Evolutionary conservation across 306 rosid species (phyloP), one percentile per base, ranked within the genome.

Genomic region (Medicago lupulina): DNA sequence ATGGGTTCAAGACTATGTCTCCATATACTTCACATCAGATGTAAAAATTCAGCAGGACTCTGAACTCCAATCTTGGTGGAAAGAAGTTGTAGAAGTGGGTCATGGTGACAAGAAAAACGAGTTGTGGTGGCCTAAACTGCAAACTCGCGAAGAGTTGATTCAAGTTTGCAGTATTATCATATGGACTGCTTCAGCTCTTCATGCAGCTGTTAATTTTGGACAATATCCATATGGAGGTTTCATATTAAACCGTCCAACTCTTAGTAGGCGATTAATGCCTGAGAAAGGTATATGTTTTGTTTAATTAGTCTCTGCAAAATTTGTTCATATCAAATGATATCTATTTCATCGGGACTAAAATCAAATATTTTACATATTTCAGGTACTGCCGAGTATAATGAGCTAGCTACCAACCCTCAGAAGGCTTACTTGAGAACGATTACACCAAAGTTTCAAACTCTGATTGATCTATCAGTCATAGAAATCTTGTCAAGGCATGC

Each of bases 61-160:
- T 1, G 94, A 92, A 51, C 92, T 90, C 43, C 94, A 90, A 64
- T 59, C 82, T 1, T 92, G 91, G 73, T 79, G 82, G 82, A 79
- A 71, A 51, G 82, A 79, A 40, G 39, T 40, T 51, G 66, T 79
- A 2, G 73, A 79, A 53, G 50, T 38, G 7, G 82, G 82, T n/a
- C 82, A 79, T 12, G 73, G 58, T 5, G 77, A 79, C 49, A 49
- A 49, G 39, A 71, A 70, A 51, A 36, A 50, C 6, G 4, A 78
- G 72, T 8, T 49, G 3, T 70, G 76, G 82, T 78, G 82, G 82
- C 77, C 82, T 6, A 61, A 70, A 10, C 0, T 79, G 21, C 67
- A 79, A 7, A 71, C 73, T 38, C 59, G 16, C 19, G 39, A 63
- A 40, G 82, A 79, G 12, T 9, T 79, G 6, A 63, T 79, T 39